Percentiles rank a stretch among this genome's conserved stretches.
Evolutionary conservation across 192 early-diverging fungal species (phyloP).

Genomic region (Ramicandelaber brevisporus): DNA sequence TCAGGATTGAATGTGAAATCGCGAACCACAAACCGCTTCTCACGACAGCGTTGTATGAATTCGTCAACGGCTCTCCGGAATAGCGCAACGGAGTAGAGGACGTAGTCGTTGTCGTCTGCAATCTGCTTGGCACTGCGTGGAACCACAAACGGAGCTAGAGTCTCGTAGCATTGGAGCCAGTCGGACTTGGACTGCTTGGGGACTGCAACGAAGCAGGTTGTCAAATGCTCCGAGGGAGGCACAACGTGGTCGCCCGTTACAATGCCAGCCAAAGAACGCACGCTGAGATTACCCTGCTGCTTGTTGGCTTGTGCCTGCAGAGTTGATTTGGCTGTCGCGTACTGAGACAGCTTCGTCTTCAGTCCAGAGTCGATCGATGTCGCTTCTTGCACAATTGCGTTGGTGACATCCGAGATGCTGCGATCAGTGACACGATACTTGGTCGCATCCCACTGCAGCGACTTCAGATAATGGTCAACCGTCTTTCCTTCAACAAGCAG

Average conservation of each 20-base stretch:
- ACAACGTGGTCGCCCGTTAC: constrained; percentile 85
- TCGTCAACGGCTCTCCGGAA: constrained; percentile 78
- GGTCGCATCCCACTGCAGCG: constrained; percentile 89
- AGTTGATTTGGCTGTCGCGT: constrained; percentile 57
- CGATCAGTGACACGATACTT: constrained; percentile 90
- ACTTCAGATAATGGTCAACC: constrained; percentile 63
- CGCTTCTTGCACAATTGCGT: constrained; percentile 63
- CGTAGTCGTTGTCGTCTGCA: constrained; percentile 87
- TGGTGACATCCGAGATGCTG: constrained; percentile 57
- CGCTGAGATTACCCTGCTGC: constrained; percentile 66
- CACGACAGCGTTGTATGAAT: constrained; percentile 68
- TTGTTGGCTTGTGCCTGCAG: constrained; percentile 65
- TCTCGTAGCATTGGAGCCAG: constrained; percentile 76
- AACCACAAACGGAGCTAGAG: constrained; percentile 80
- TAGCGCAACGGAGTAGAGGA: constrained; percentile 69
- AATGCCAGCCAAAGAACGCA: constrained; percentile 57
- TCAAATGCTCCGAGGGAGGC: constrained; percentile 78
- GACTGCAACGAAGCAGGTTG: constrained; percentile 80
- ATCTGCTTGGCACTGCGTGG: constrained; percentile 80
- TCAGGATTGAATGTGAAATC: constrained; percentile 86
- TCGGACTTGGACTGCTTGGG: constrained; percentile 59
- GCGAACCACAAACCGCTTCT: constrained; percentile 76
- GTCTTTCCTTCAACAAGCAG: constrained; percentile 20
- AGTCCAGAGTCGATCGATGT: constrained; percentile 62
- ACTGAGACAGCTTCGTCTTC: constrained; percentile 72